These are phyloP conservation scores for Tausonia pullulans DNA, from an alignment of 1,284 basidiomycete genomes.

Conservation along the genomic window DNA sequence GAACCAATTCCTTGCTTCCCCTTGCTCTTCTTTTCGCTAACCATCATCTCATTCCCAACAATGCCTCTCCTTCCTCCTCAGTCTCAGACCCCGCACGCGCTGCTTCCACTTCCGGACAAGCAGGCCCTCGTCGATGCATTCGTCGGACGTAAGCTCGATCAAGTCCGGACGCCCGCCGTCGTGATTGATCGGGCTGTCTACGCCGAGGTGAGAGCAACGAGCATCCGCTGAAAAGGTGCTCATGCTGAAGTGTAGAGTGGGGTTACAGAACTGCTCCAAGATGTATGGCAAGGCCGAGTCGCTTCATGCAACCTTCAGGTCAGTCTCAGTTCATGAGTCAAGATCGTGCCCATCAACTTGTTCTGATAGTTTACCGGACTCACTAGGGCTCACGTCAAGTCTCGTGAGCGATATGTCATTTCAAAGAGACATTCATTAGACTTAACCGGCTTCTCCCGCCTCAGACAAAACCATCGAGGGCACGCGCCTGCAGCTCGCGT, in stretches of 20 bases:
- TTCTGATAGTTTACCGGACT: too few species aligned
- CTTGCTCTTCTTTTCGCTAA: background rate
- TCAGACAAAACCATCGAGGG: constrained; percentile 2
- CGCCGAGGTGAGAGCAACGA: background rate
- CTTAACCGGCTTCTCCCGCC: too few species aligned
- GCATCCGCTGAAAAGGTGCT: too few species aligned
- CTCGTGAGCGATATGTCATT: background rate
- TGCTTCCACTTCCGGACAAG: background rate
- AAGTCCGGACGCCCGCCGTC: background rate
- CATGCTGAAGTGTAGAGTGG: too few species aligned
- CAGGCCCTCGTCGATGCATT: background rate
- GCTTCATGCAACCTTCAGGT: background rate
- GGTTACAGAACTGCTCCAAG: background rate
- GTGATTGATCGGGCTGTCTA: background rate
- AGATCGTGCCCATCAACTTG: too few species aligned
- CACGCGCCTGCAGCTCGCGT: background rate
- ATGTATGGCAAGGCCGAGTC: background rate
- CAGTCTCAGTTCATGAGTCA: too few species aligned
- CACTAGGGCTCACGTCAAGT: constrained; percentile 5
- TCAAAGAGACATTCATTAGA: too few species aligned
- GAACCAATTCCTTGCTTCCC: too few species aligned
- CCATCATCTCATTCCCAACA: background rate
- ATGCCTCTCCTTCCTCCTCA: background rate
- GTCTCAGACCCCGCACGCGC: background rate
- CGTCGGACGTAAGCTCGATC: background rate